These are phyloP conservation scores for Fusarium coffeatum DNA, from an alignment of 2,329 filamentous ascomycete genomes.

Conservation along the genomic window DNA sequence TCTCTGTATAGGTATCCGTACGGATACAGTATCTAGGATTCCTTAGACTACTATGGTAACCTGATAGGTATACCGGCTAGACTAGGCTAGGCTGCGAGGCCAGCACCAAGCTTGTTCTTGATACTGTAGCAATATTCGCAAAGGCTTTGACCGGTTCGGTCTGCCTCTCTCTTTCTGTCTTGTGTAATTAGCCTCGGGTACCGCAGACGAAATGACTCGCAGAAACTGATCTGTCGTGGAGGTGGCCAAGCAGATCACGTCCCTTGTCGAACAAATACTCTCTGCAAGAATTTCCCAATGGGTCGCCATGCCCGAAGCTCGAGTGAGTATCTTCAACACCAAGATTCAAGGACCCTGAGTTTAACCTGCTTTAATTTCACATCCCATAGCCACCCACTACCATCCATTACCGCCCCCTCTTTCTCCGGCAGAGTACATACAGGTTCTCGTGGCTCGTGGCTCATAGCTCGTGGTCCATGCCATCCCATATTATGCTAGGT, in stretches of 20 bases:
- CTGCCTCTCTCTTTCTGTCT: neutral
- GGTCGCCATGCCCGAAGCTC: slow-evolving; percentile 22
- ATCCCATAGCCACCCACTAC: slow-evolving; percentile 21
- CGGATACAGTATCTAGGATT: neutral
- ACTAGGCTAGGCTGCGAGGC: neutral
- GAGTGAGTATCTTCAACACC: slow-evolving; percentile 11
- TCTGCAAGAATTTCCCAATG: slow-evolving; percentile 30
- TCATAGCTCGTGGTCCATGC: neutral
- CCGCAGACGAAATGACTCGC: slow-evolving; percentile 30
- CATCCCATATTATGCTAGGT: neutral
- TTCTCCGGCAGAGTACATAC: slow-evolving; percentile 15
- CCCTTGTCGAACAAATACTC: slow-evolving; percentile 14
- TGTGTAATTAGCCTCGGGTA: slow-evolving; percentile 32
- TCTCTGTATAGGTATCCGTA: neutral
- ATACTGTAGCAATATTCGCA: neutral
- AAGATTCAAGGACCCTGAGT: slow-evolving; percentile 27
- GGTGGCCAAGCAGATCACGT: slow-evolving; percentile 33
- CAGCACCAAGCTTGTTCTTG: neutral
- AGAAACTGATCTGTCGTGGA: slow-evolving; percentile 29
- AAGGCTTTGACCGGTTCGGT: slow-evolving; percentile 7
- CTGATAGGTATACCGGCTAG: neutral
- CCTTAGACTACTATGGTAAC: neutral
- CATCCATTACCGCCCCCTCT: slow-evolving; percentile 31
- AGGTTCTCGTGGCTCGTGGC: slow-evolving; percentile 1
- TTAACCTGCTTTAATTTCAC: slow-evolving; percentile 35